phyloP scores from a whole-genome alignment of 2,329 filamentous ascomycete species.

The Beauveria australis region DNA sequence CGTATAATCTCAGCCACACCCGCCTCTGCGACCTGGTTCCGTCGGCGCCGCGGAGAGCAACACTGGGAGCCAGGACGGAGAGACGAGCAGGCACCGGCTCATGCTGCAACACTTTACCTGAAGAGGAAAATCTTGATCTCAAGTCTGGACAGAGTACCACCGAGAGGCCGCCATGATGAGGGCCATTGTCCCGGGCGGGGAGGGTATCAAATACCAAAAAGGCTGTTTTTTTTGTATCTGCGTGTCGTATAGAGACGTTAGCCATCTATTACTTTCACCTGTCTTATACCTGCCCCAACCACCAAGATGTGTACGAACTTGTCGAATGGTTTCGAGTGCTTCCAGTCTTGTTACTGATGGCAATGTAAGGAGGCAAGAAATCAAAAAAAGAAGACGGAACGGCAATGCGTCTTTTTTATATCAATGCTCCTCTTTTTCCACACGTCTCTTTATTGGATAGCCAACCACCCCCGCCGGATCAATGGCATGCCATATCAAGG shows the following conservation, averaged over 20 bases:
- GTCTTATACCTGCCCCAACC: background rate
- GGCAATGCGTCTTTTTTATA: slow-evolving; percentile 6
- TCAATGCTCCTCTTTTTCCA: slow-evolving; percentile 4
- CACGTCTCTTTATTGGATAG: background rate
- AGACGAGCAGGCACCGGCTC: slow-evolving; percentile 49
- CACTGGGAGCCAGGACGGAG: background rate
- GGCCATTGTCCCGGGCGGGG: slow-evolving; percentile 10
- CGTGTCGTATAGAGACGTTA: slow-evolving; percentile 1
- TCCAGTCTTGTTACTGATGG: background rate
- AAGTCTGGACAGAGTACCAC: slow-evolving; percentile 28
- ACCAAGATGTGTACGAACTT: slow-evolving; percentile 2
- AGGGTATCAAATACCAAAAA: background rate
- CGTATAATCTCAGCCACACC: slow-evolving; percentile 73
- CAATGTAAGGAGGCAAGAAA: background rate
- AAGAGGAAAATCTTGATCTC: slow-evolving; percentile 21
- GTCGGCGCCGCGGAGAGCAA: slow-evolving; percentile 19
- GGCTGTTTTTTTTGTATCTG: background rate
- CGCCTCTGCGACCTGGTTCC: slow-evolving; percentile 11
- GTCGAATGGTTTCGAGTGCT: background rate
- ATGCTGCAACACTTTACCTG: slow-evolving; percentile 45
- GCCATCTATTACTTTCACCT: background rate
- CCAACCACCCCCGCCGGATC: background rate
- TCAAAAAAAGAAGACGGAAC: background rate
- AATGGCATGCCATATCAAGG: background rate
- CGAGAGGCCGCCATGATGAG: slow-evolving; percentile 27